Evolutionary conservation across 257 asterid species (phyloP), one percentile per base, ranked within the genome.

Genomic region (Nicotiana undulata): DNA sequence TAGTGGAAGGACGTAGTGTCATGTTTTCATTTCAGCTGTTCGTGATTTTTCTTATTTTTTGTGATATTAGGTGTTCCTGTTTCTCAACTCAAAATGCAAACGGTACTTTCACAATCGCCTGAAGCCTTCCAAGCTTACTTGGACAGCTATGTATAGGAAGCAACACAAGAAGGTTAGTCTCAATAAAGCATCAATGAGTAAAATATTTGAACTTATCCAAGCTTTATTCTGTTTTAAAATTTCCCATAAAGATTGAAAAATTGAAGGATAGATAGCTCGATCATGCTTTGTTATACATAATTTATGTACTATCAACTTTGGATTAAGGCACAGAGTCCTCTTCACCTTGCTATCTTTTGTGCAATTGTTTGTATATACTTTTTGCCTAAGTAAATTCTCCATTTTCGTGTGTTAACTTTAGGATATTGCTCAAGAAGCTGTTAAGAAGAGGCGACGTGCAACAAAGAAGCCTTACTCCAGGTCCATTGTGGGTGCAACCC

Each of bases 131-230:
- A 93, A 93, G 70, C 98, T 93, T 83, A 85, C 89, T 0, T 93
- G 98, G 98, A 93, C 98, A n/a, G 97, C 98, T 5, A 82, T 92
- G 91, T 93, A 93, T 83, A 84, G 98, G 32, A 93, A 93, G 59
- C 98, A 93, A 26, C 96, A 93, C 81, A 93, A 92, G 92, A 93
- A 93, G 94, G 97, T 90, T 61, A 22, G 68, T 5, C 24, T 46
- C 10, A 44, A 44, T 70, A 22, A 20, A 44, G 58, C 58, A 5
- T 20, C 77, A 44, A 11, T 70, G 13, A 20, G 2, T 32, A 6
- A 68, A 37, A 2, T 2, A n/a, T 51, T 51, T 1, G 4, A 51
- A 51, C 55, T 12, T 56, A 56, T 37, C 44, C n/a, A 68, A 44
- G 59, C 32, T 44, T 70, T 22, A 70, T 44, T 68, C 24, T 70